phyloP scores from a whole-genome alignment of 2,329 filamentous ascomycete species.

The Neopestalotiopsis sp. region DNA sequence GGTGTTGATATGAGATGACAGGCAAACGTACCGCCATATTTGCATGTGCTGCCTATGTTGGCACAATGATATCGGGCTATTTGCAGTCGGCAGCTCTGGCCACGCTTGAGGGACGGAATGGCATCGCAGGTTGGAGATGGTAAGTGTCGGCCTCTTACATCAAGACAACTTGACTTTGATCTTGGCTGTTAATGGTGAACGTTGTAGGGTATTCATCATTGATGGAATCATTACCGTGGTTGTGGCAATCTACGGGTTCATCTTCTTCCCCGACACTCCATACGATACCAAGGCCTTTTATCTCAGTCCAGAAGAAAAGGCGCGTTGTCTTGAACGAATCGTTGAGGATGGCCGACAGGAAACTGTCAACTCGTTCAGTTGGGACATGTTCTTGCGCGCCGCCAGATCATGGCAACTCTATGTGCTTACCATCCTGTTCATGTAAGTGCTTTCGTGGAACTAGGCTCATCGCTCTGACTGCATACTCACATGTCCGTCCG shows the following conservation, averaged over 20 bases:
- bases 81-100: conserved; percentile 52
- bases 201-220: conserved; percentile 37
- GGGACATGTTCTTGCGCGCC: conserved; percentile 28
- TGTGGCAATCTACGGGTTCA: conserved; percentile 54
- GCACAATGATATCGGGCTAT: conserved; percentile 64
- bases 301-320: conserved; percentile 38
- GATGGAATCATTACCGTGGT: conserved; percentile 59
- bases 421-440: conserved; percentile 32
- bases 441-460: conserved; percentile 22
- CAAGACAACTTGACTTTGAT: too few relatives aligned
- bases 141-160: too few relatives aligned
- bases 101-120: conserved; percentile 46
- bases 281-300: conserved; percentile 44
- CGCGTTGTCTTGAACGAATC: conserved; percentile 44
- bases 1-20: too few relatives aligned
- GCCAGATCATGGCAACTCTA: conserved; percentile 32
- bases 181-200: too few relatives aligned
- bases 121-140: conserved; percentile 58
- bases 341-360: conserved; percentile 31
- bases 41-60: conserved; percentile 62
- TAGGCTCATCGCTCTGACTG: too few relatives aligned
- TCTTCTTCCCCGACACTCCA: conserved; percentile 56
- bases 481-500: too few relatives aligned
- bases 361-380: conserved; percentile 26
- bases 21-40: conserved; percentile 68